Evolutionary conservation across 768 basidiomycete species (phyloP), one percentile per base, ranked within the genome.

Genomic region (Boletus huronensis): DNA sequence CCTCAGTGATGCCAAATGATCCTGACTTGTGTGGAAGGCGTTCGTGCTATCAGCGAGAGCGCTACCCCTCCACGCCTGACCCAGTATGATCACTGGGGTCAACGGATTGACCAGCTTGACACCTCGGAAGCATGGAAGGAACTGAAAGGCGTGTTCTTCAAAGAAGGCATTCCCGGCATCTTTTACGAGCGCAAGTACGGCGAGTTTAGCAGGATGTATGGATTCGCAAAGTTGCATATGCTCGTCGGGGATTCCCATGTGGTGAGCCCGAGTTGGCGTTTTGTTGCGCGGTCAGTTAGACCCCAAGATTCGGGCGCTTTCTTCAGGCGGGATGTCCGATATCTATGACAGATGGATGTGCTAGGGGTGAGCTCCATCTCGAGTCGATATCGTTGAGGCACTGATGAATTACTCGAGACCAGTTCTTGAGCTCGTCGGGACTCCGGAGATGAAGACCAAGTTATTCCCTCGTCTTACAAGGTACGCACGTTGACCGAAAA

Each of bases 341-440:
- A 53, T 82, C 82, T 35, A 91, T 92, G 90, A 86, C 87, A 0
- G 89, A 92, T 65, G 89, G 89, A 0, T 77, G 79, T 35, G 88
- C 89, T 8, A 74, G 88, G 62, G 76, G 80, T 79, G 38, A 35
- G 70, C 56, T 26, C 28, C 4, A 35, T 52, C 45, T 45, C 7
- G 44, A 26, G 21, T 16, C 19, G 32, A 29, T 38, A 17, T 34
- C 40, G n/a, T 21, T 13, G 9, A 41, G 29, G 36, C 17, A 31
- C 16, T 50, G 34, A 49, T 47, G 32, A 48, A 17, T 31, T 38
- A 16, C 16, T 29, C 31, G 17, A 16, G 40, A 50, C 3, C 48
- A 76, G 86, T 88, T 0, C 73, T 91, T 21, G 88, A 91, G 62
- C 71, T 89, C 16, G 56, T 77, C 35, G 88, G 88, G 3, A 82